Evolutionary conservation across 2,329 filamentous ascomycete species (phyloP).

Genomic region (Verticillium longisporum): DNA sequence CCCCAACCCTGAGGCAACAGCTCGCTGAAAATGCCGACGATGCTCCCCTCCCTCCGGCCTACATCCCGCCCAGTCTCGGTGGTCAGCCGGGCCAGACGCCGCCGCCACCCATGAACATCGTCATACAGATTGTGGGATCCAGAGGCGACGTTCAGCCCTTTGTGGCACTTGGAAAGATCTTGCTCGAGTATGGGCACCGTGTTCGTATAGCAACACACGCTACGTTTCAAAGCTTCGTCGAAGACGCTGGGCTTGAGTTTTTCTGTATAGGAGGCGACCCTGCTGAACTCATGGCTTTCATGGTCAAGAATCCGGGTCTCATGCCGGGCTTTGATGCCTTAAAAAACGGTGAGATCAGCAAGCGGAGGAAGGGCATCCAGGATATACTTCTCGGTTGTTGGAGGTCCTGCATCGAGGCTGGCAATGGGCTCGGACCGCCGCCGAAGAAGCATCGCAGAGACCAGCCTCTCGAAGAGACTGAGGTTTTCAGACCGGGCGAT

Average conservation of each 20-base stretch:
- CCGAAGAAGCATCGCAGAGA: constrained; percentile 38
- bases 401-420: constrained; percentile 76
- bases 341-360: constrained; percentile 69
- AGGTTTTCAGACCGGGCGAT: constrained; percentile 31
- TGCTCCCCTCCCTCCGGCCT: constrained; percentile 54
- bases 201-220: constrained; percentile 68
- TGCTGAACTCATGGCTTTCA: constrained; percentile 75
- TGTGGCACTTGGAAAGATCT: constrained; percentile 58
- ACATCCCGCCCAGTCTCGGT: constrained; percentile 67
- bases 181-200: constrained; percentile 63
- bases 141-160: constrained; percentile 73
- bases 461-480: constrained; percentile 43
- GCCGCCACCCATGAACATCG: constrained; percentile 58
- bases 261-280: constrained; percentile 73
- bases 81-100: constrained; percentile 51
- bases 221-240: constrained; percentile 61
- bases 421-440: constrained; percentile 53
- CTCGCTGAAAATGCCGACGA: constrained; percentile 36
- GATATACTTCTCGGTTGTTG: constrained; percentile 81
- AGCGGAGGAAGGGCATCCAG: constrained; percentile 66
- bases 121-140: constrained; percentile 69
- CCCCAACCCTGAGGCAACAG: constrained; percentile 55
- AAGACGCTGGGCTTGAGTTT: constrained; percentile 67
- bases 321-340: constrained; percentile 77
- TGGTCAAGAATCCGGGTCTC: constrained; percentile 82